These are phyloP conservation scores for Polychaeton citri DNA, from an alignment of 2,329 filamentous ascomycete species.

Conservation along the genomic window DNA sequence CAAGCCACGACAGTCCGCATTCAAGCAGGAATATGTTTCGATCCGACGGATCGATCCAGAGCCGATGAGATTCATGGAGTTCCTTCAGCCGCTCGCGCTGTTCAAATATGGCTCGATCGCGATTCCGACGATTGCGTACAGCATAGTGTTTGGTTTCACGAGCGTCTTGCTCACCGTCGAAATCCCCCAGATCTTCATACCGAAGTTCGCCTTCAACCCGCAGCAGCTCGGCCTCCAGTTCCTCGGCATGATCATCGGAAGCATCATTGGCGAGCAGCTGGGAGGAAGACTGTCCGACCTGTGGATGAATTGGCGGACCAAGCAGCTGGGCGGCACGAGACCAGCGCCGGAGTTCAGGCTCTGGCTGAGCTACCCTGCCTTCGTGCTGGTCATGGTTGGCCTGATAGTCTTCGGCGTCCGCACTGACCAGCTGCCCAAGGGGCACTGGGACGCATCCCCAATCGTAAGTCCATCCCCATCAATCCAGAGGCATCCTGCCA, in stretches of 20 bases:
- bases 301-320: constrained; percentile 35
- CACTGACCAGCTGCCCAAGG: constrained; percentile 28
- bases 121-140: constrained; percentile 39
- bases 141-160: constrained; percentile 44
- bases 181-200: constrained; percentile 44
- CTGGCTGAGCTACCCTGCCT: constrained; percentile 44
- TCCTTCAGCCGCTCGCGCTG: constrained; percentile 38
- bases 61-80: constrained; percentile 36
- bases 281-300: constrained; percentile 41
- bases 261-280: constrained; percentile 44
- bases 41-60: constrained; percentile 40
- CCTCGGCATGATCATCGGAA: constrained; percentile 43
- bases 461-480: constrained; percentile 23
- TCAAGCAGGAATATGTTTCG: constrained; percentile 30
- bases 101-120: constrained; percentile 34
- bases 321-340: constrained; percentile 15
- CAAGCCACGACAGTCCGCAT: constrained; percentile 20
- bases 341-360: constrained; percentile 40
- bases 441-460: constrained; percentile 44
- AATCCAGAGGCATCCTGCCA: too few relatives aligned
- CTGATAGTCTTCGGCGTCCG: constrained; percentile 42
- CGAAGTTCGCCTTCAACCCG: constrained; percentile 43
- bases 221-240: constrained; percentile 48
- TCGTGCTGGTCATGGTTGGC: constrained; percentile 37
- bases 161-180: constrained; percentile 44